Percentiles rank a stretch among this genome's conserved stretches.
Evolutionary conservation across 495 filamentous ascomycete species (phyloP).

Genomic region (Daldinia vernicosa): DNA sequence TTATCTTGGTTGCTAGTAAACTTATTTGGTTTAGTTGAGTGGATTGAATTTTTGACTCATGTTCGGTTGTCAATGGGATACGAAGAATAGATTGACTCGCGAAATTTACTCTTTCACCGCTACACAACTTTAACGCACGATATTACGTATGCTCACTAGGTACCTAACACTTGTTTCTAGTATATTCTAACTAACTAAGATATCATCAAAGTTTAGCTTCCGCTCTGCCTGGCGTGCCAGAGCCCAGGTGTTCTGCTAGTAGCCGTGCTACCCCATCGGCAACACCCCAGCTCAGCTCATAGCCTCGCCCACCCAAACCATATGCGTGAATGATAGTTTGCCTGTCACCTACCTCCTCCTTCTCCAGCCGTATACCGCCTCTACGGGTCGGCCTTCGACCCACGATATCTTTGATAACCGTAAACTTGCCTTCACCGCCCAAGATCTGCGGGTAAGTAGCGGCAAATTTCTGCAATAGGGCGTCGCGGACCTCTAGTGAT

Average conservation of each 20-base stretch:
- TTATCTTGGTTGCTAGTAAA: no score
- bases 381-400: conserved; percentile 55
- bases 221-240: no score
- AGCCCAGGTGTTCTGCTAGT: conserved; percentile 39
- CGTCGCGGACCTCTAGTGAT: conserved; percentile 55
- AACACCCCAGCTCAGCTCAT: conserved; percentile 60
- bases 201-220: no score
- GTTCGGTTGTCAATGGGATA: no score
- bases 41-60: no score
- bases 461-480: conserved; percentile 54
- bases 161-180: no score
- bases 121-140: no score
- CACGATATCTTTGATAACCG: conserved; percentile 56
- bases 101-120: no score
- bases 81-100: no score
- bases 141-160: no score
- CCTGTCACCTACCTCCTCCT: conserved; percentile 47
- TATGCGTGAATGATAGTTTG: conserved; percentile 68
- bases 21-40: no score
- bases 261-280: conserved; percentile 52
- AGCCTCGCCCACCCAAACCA: conserved; percentile 69
- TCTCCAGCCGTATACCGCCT: conserved; percentile 56
- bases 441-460: conserved; percentile 53
- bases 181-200: no score
- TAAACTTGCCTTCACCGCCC: conserved; percentile 43